These are phyloP conservation scores for Medicago arabica DNA, from an alignment of 306 rosid genomes.

Conservation along the genomic window DNA sequence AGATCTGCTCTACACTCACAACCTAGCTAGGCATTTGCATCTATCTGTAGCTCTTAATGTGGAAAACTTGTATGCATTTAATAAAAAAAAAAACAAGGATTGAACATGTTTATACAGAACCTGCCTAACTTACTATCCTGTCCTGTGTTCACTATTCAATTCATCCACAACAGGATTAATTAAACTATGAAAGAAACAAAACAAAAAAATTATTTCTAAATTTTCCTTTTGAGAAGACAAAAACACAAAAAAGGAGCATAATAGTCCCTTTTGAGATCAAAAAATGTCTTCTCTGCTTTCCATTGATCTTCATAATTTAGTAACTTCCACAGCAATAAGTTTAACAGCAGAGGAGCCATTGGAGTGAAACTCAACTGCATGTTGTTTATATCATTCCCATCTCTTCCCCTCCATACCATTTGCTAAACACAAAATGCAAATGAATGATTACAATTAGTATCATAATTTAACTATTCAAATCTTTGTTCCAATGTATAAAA, in stretches of 20 bases:
- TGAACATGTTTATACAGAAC: slow-evolving; percentile 47
- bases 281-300: slow-evolving; percentile 30
- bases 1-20: slow-evolving; percentile 29
- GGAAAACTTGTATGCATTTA: slow-evolving; percentile 22
- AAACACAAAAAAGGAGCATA: slow-evolving; percentile 13
- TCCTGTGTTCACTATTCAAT: slow-evolving; percentile 55
- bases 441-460: slow-evolving; percentile 13
- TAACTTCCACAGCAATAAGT: slow-evolving; percentile 39
- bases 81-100: slow-evolving; percentile 45
- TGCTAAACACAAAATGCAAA: slow-evolving; percentile 37
- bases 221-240: slow-evolving; percentile 45
- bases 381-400: slow-evolving; percentile 48
- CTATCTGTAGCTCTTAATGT: slow-evolving; percentile 11
- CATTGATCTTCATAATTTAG: slow-evolving; percentile 38
- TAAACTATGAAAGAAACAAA: slow-evolving; percentile 44
- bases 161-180: slow-evolving; percentile 57
- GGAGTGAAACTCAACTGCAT: slow-evolving; percentile 23
- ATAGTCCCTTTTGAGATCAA: slow-evolving; percentile 25
- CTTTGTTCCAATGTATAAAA: slow-evolving; percentile 7
- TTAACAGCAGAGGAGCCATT: slow-evolving; percentile 21
- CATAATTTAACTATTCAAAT: neutral
- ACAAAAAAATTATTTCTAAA: slow-evolving; percentile 48
- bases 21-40: slow-evolving; percentile 21
- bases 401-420: slow-evolving; percentile 65
- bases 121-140: slow-evolving; percentile 50